Percentiles rank a stretch among this genome's conserved stretches.
Evolutionary conservation across 2,329 filamentous ascomycete genomes (phyloP).

Genomic region (Aquanectria penicillioides): DNA sequence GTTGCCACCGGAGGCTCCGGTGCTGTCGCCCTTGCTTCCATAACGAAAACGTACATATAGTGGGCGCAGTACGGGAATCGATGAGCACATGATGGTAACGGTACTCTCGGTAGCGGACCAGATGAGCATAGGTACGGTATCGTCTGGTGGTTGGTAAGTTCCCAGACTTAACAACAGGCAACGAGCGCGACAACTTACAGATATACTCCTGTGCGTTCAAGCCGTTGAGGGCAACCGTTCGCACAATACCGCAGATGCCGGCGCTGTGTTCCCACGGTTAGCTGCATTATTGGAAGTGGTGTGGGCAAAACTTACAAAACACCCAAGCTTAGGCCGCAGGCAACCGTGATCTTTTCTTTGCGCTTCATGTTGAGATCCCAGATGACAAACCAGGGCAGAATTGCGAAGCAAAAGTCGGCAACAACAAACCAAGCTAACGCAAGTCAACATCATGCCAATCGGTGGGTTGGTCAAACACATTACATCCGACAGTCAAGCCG

Average conservation of each 20-base stretch:
- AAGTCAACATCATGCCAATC: not conserved
- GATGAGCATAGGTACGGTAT: conserved; percentile 32
- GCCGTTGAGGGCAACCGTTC: conserved; percentile 16
- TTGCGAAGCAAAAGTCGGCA: conserved; percentile 33
- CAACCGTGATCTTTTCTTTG: conserved; percentile 41
- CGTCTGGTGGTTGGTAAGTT: conserved; percentile 11
- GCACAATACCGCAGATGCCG: conserved; percentile 26
- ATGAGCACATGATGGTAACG: conserved; percentile 28
- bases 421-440: conserved; percentile 26
- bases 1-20: not conserved
- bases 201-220: conserved; percentile 26
- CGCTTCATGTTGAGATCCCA: conserved; percentile 41
- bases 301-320: conserved; percentile 35
- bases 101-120: conserved; percentile 32
- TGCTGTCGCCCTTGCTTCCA: conserved; percentile 25
- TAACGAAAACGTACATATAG: conserved; percentile 25
- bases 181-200: conserved; percentile 4
- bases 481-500: conserved; percentile 17
- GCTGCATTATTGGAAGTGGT: not conserved
- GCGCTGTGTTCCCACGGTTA: conserved; percentile 8
- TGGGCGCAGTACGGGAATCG: conserved; percentile 25
- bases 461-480: not conserved
- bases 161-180: too few relatives aligned
- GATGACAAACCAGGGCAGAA: conserved; percentile 40
- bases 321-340: conserved; percentile 40